A percentile compares a stretch with the other conserved stretches of the same genome.
phyloP scores from a whole-genome alignment of 441 rosid species.

The Jatropha podagrica region DNA sequence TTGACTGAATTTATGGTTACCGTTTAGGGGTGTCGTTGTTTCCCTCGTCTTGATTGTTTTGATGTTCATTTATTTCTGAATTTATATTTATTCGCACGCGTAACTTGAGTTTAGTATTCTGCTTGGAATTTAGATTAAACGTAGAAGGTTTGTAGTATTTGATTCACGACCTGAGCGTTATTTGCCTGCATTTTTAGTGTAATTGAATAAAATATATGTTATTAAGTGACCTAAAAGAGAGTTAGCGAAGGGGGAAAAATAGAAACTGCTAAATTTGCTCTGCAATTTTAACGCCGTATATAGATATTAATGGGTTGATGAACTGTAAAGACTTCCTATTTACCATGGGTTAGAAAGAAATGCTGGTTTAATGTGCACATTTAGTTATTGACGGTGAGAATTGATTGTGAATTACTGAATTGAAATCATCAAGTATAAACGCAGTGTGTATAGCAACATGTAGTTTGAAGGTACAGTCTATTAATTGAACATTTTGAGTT shows the following conservation, averaged over 20 bases:
- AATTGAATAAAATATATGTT: background rate
- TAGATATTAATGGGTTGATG: background rate
- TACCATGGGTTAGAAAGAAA: too few species aligned
- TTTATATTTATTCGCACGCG: background rate
- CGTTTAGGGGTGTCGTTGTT: background rate
- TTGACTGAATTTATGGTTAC: background rate
- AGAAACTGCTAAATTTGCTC: too few species aligned
- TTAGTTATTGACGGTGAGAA: background rate
- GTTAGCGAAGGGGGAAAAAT: background rate
- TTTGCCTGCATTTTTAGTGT: background rate
- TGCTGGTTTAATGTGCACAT: background rate
- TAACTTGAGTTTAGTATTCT: background rate
- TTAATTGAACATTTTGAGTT: background rate
- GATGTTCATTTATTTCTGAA: background rate
- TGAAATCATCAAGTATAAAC: background rate
- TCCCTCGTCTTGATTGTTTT: background rate
- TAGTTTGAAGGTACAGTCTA: background rate
- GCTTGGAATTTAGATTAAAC: background rate
- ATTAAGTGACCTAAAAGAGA: background rate
- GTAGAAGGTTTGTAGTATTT: background rate
- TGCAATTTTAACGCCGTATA: background rate
- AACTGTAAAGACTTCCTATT: background rate
- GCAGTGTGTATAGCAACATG: background rate
- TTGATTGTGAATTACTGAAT: background rate
- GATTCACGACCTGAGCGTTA: background rate